Base-by-base conservation (phyloP, 768 basidiomycete species). In the Termitomyces sp. region DNA sequence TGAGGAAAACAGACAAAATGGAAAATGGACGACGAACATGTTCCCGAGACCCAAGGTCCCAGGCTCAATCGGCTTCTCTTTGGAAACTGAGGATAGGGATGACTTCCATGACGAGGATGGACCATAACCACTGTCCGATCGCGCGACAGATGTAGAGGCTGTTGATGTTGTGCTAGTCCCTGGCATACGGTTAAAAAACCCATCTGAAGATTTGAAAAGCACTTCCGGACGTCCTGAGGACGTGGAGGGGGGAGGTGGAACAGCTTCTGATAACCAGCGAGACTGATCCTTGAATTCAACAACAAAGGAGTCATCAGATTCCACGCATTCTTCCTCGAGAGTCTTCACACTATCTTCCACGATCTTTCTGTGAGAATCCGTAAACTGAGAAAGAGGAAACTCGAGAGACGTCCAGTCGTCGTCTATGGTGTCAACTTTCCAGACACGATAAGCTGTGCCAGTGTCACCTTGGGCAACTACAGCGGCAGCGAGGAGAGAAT, bases 1-100 rank as follows among this genome's bases (percentile, higher is more conserved):
- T 67, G n/a, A 55, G 55, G 55, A 59, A 60, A 51, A 47, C 36
- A 30, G 54, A n/a, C 50, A 23, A 30, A 44, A 47, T 43, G 2
- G 18, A 56, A 6, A 40, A 44, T 61, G 52, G 48, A 36, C 5
- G 5, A 77, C 87, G 60, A 70, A 93, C 86, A 97, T 87, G 68
- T 98, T 98, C 14, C 86, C 86, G 4, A 98, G 78, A 23, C 95
- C 95, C 13, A 95, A 79, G 0, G 91, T 89, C 1, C 95, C 95
- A 8, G 86, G 87, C 56, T 84, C 86, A 50, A 78, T 58, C 41
- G 68, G 52, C 66, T 81, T 82, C 51, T 64, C 70, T 47, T 74
- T 72, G 30, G 64, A 58, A 61, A 65, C 36, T 56, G 61, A 41
- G 30, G 65, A 58, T 62, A 66, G 30, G 56, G 61, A 41, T 61